Evolutionary conservation across 1,284 basidiomycete genomes (phyloP), one percentile per base, ranked within the genome.

Genomic region (Pseudozyma sp.): DNA sequence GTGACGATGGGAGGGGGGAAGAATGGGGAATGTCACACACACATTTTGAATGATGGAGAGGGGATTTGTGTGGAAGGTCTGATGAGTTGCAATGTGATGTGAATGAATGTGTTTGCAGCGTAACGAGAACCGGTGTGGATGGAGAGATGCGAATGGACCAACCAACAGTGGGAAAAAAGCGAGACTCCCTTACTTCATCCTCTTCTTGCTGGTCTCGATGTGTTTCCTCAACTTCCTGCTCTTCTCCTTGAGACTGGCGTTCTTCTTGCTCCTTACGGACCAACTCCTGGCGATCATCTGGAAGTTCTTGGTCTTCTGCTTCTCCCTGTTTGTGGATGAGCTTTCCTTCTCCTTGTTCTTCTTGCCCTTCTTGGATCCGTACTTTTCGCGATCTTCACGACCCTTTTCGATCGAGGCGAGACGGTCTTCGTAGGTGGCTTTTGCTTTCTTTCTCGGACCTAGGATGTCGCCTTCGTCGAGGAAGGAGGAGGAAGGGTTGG

Each of bases 351-450:
- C 77, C 56, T 81, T 81, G 58, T 83, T 80, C 71, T 82, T 84
- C 70, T 84, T 81, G 29, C 84, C 84, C 65, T 84, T 84, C 33
- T 78, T 78, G 49, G 72, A 76, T 31, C 94, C 94, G 82, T 91
- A 99, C 87, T 97, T 98, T 81, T 97, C 95, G 53, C 97, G 89
- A 0, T 94, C 97, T 85, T 99, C 95, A 34, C 96, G 89, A 0
- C 96, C 96, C 84, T 94, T 92, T 81, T 92, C 90, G 77, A 99
- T 93, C 16, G 90, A 92, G 4, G 92, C 94, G 86, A 99, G 90
- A 24, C 96, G 91, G 84, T 97, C 96, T 65, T 94, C 94, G 85
- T 99, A 98, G 81, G 94, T 92, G 3, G 92, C 90, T 85, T 98
- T 99, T 34, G 89, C 88, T 86, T 94, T 97, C 87, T 98, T 99